Evolutionary conservation across 345 rosid species (phyloP), one percentile per base, ranked within the genome.

Genomic region (Erucastrum elatum): DNA sequence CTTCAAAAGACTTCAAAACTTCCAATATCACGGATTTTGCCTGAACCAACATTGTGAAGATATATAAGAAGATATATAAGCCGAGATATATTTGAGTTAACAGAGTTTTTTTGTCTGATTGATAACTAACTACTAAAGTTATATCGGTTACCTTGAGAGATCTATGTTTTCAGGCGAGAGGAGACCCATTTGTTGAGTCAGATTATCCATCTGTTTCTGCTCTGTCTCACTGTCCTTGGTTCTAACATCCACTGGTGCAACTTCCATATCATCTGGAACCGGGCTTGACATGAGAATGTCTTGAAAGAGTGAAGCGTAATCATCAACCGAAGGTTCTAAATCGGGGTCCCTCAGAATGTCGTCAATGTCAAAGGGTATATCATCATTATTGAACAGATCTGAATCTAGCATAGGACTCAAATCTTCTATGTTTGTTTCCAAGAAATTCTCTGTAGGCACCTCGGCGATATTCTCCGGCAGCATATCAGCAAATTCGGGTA

Each of bases 151-250:
- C 83, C 83, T 80, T 26, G 76, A 59, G 46, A 34, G 68, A 34
- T 80, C 83, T 65, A 85, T 66, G 75, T 75, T 76, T 7, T 89
- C 88, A 17, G 99, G 86, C 13, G 88, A 64, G 70, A 93, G 90
- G 81, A 84, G 96, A 63, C 86, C 92, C 98, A 96, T 90, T 82
- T 89, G 92, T 76, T 88, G 93, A 3, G 97, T 90, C 12, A 93
- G 92, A 68, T 89, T 83, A 82, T 90, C 89, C 91, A 93, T 85
- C 65, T 83, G 89, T 21, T 7, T 70, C 35, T 49, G 65, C 83
- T 77, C 84, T 64, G 65, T 66, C 70, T 81, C 87, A 11, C 70
- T 82, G 39, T 68, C 89, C 41, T 71, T 67, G 26, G 68, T 30
- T 74, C 68, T 29, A 66, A 4, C 81, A 26, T 88, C 93, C 63